Conservation (phyloP, 2,329 filamentous ascomycete genomes). For the Colletotrichum sp. region DNA sequence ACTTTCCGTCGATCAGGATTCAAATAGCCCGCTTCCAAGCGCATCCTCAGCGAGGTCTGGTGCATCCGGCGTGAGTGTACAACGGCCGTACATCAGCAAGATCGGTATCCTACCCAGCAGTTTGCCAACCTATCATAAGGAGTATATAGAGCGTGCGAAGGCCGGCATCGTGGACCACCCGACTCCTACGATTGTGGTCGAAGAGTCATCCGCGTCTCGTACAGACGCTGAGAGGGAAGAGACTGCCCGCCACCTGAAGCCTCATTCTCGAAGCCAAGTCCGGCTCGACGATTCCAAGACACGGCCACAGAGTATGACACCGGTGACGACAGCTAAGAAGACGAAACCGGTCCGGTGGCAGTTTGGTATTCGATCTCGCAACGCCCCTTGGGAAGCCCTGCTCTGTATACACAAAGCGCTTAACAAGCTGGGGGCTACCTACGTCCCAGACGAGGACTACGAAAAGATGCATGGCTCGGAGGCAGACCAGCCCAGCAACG, state of each 20-base stretch:
- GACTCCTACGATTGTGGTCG: conserved; percentile 48
- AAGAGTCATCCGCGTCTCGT: conserved; percentile 55
- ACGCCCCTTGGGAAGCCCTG: conserved; percentile 92
- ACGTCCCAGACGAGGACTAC: conserved; percentile 73
- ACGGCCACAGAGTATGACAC: conserved; percentile 67
- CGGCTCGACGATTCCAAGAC: conserved; percentile 69
- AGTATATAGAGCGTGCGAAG: conserved; percentile 80
- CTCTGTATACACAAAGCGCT: conserved; percentile 94
- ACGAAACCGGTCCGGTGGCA: conserved; percentile 90
- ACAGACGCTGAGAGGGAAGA: conserved; percentile 81
- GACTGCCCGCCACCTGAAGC: conserved; percentile 80
- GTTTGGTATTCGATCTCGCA: conserved; percentile 94
- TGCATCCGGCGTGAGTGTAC: conserved; percentile 53
- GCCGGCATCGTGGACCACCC: conserved; percentile 52
- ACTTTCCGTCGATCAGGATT: conserved; percentile 37
- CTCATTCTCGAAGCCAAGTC: conserved; percentile 76
- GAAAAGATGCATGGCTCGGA: conserved; percentile 50
- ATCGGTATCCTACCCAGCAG: conserved; percentile 92
- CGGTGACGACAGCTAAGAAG: conserved; percentile 67
- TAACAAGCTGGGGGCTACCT: conserved; percentile 85
- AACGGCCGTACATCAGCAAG: conserved; percentile 74
- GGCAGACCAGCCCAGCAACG: conserved; percentile 43
- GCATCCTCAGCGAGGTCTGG: conserved; percentile 61
- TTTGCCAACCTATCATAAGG: conserved; percentile 87
- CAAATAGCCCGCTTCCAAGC: conserved; percentile 55